Evolutionary conservation across 306 rosid species (phyloP).

Genomic region (Citrullus mucosospermus): DNA sequence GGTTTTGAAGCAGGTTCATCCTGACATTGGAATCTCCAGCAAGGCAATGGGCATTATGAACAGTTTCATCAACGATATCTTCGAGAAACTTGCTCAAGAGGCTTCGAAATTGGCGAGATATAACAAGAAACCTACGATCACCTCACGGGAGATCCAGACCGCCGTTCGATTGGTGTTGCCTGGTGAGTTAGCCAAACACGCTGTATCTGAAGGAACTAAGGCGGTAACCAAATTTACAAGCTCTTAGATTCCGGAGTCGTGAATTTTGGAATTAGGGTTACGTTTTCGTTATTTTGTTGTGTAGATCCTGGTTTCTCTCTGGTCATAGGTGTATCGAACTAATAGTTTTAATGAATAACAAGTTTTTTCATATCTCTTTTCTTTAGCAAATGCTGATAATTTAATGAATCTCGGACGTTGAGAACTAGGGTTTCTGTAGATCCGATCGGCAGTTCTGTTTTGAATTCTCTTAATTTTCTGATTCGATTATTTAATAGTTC

Average conservation of each 20-base stretch:
- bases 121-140: slow-evolving; percentile 66
- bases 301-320: not conserved
- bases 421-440: not conserved
- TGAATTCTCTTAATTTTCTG: not conserved
- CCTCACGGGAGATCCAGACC: slow-evolving; percentile 64
- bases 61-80: slow-evolving; percentile 63
- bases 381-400: not conserved
- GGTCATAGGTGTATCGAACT: not conserved
- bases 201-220: slow-evolving; percentile 72
- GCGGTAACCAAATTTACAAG: slow-evolving; percentile 71
- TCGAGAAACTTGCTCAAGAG: slow-evolving; percentile 76
- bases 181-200: slow-evolving; percentile 71
- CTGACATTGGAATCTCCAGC: slow-evolving; percentile 66
- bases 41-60: slow-evolving; percentile 87
- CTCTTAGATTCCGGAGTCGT: slow-evolving; percentile 16
- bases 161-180: slow-evolving; percentile 65
- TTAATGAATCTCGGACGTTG: too few relatives aligned
- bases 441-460: not conserved
- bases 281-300: not conserved
- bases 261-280: not conserved
- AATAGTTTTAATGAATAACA: not conserved
- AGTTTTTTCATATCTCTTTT: not conserved
- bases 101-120: slow-evolving; percentile 48
- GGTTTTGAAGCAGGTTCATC: slow-evolving; percentile 68
- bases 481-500: not conserved